Evolutionary conservation across 331 rosid genomes (phyloP).

Genomic region (Arachis monticola): DNA sequence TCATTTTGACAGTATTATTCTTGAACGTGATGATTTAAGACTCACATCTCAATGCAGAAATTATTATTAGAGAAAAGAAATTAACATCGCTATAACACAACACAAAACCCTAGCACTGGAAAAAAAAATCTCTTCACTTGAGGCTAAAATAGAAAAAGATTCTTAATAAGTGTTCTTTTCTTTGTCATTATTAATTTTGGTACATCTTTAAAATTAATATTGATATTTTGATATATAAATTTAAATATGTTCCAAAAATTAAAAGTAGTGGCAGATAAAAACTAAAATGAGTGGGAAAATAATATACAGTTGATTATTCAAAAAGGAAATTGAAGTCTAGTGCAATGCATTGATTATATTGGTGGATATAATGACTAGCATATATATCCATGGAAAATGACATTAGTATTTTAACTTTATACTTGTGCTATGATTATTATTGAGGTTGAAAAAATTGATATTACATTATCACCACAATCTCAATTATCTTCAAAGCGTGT

Average conservation of each 20-base stretch:
- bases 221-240: too few species aligned
- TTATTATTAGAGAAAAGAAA: slow-evolving; percentile 18
- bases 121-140: neutral
- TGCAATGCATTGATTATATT: neutral
- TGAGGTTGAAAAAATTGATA: neutral
- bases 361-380: neutral
- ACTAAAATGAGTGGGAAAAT: too few species aligned
- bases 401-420: neutral
- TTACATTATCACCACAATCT: neutral
- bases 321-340: neutral
- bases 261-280: too few species aligned
- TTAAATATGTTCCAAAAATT: too few species aligned
- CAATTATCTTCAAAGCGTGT: neutral
- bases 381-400: neutral
- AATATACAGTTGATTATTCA: neutral
- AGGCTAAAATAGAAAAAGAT: neutral
- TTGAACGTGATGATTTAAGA: slow-evolving; percentile 45
- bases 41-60: slow-evolving; percentile 45
- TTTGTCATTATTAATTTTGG: too few species aligned
- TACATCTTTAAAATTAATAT: too few species aligned
- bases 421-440: neutral
- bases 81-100: slow-evolving; percentile 26
- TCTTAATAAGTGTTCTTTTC: too few species aligned
- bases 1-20: slow-evolving; percentile 29
- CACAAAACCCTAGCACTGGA: slow-evolving; percentile 19